Evolutionary conservation across 2,329 filamentous ascomycete species (phyloP).

Genomic region (Coleophoma eucalyptorum): DNA sequence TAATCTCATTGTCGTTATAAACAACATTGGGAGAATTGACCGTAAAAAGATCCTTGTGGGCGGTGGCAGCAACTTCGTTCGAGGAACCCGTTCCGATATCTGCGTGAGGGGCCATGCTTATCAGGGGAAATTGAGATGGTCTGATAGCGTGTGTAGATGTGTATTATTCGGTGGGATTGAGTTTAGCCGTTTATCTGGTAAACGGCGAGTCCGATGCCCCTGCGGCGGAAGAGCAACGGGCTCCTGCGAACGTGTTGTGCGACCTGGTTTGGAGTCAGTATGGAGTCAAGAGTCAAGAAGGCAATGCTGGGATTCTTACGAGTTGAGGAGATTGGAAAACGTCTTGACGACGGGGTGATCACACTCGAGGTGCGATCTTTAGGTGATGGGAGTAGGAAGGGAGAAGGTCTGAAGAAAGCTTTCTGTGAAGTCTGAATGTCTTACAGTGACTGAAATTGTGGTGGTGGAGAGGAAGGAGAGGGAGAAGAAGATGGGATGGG

Average conservation of each 20-base stretch:
- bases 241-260: constrained; percentile 95
- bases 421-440: not conserved
- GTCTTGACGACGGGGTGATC: constrained; percentile 69
- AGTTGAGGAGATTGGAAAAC: constrained; percentile 98
- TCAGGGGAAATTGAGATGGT: constrained; percentile 18
- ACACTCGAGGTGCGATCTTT: constrained; percentile 26
- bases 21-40: constrained; percentile 90
- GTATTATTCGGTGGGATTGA: constrained; percentile 22
- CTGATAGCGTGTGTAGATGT: constrained; percentile 3
- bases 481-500: constrained; percentile 3
- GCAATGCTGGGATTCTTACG: constrained; percentile 52
- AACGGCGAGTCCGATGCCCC: constrained; percentile 71
- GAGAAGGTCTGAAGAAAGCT: constrained; percentile 4
- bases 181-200: constrained; percentile 45
- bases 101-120: constrained; percentile 90
- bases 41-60: constrained; percentile 66
- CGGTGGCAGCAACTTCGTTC: constrained; percentile 50
- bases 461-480: constrained; percentile 2
- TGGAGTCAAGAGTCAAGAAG: not conserved
- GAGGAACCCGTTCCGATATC: constrained; percentile 51
- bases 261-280: constrained; percentile 48
- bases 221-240: constrained; percentile 86
- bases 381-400: constrained; percentile 2
- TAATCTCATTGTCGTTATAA: constrained; percentile 86
- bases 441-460: not conserved